phyloP scores from a whole-genome alignment of 768 basidiomycete species.

The Hygrophorus pudorinus region DNA sequence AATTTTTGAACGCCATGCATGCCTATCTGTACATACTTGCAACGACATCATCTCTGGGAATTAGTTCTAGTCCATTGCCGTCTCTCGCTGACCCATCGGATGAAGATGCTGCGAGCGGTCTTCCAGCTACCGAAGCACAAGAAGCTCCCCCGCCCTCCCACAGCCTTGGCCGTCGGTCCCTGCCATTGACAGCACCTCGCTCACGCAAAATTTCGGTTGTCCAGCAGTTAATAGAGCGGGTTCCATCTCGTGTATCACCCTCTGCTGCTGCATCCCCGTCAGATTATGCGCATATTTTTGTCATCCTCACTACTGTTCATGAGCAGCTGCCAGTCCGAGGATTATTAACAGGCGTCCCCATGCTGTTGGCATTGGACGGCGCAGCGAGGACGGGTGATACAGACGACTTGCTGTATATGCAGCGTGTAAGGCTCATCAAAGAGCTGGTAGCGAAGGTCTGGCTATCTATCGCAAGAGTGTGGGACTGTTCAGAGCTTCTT shows the following conservation, averaged over 20 bases:
- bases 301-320: constrained; percentile 58
- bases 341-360: constrained; percentile 70
- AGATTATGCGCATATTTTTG: constrained; percentile 66
- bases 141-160: constrained; percentile 25
- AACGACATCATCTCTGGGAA: constrained; percentile 55
- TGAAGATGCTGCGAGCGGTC: constrained; percentile 19
- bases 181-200: constrained; percentile 34
- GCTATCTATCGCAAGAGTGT: constrained; percentile 58
- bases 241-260: constrained; percentile 31
- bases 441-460: constrained; percentile 58
- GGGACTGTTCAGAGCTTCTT: constrained; percentile 51
- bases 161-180: constrained; percentile 34
- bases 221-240: constrained; percentile 39
- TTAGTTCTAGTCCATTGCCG: constrained; percentile 28
- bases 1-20: constrained; percentile 72
- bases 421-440: constrained; percentile 44
- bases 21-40: constrained; percentile 76
- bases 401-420: constrained; percentile 26
- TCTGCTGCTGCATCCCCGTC: constrained; percentile 50
- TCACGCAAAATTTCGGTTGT: constrained; percentile 49
- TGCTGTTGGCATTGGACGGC: constrained; percentile 68
- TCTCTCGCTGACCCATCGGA: constrained; percentile 29
- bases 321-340: constrained; percentile 67
- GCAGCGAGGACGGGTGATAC: constrained; percentile 35
- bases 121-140: constrained; percentile 20